Conservation (phyloP, 2,329 filamentous ascomycete species). For the Zymoseptoria brevis region DNA sequence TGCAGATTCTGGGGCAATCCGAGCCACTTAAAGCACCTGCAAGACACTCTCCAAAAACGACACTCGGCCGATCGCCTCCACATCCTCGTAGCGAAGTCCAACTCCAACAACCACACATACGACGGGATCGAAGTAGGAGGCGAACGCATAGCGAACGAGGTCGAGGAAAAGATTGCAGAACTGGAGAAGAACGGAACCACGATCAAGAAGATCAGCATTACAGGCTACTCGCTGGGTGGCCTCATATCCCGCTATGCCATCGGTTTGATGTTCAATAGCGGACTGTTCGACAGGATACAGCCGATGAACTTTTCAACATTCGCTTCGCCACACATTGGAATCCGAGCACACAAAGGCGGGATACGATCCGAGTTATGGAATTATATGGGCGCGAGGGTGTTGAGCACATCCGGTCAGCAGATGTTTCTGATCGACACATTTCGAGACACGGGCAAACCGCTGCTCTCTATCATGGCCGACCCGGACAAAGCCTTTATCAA, state of each 20-base stretch:
- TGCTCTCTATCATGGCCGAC: slow-evolving; percentile 76
- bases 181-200: slow-evolving; percentile 55
- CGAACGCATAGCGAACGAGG: slow-evolving; percentile 56
- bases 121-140: slow-evolving; percentile 63
- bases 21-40: slow-evolving; percentile 60
- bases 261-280: slow-evolving; percentile 72
- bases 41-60: slow-evolving; percentile 54
- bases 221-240: slow-evolving; percentile 85
- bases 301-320: slow-evolving; percentile 94
- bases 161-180: slow-evolving; percentile 51
- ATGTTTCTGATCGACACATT: slow-evolving; percentile 83
- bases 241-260: slow-evolving; percentile 80
- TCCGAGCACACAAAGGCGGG: slow-evolving; percentile 38
- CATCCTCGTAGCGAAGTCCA: slow-evolving; percentile 64
- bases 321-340: slow-evolving; percentile 64
- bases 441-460: slow-evolving; percentile 68
- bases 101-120: slow-evolving; percentile 62
- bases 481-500: slow-evolving; percentile 77
- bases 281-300: slow-evolving; percentile 68
- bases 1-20: slow-evolving; percentile 70
- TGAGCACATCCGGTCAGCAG: slow-evolving; percentile 78
- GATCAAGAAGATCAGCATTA: slow-evolving; percentile 74
- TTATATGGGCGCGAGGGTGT: slow-evolving; percentile 67
- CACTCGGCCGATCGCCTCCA: slow-evolving; percentile 58
- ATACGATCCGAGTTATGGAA: slow-evolving; percentile 53